phyloP scores from a whole-genome alignment of 768 basidiomycete genomes.

The Cyclocybe cylindracea region DNA sequence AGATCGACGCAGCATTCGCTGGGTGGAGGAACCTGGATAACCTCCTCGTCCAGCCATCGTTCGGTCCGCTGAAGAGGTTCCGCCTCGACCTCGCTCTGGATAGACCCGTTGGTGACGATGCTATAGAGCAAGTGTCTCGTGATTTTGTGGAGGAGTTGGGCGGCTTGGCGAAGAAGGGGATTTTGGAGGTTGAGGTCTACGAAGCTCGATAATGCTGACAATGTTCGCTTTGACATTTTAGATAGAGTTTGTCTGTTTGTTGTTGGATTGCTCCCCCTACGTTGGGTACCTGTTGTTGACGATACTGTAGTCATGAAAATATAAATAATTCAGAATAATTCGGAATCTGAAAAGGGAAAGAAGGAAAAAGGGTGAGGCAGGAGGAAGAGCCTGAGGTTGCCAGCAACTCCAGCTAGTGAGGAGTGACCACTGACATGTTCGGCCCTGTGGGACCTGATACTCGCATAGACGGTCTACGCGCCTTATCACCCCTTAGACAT shows the following conservation, averaged over 20 bases:
- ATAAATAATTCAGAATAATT: no score
- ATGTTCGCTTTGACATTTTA: background rate
- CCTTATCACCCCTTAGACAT: no score
- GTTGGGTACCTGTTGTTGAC: no score
- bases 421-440: no score
- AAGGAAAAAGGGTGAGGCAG: slow-evolving; percentile 18
- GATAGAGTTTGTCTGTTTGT: no score
- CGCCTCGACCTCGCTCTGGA: slow-evolving; percentile 21
- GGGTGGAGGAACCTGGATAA: slow-evolving; percentile 25
- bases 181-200: slow-evolving; percentile 20
- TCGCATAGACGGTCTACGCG: no score
- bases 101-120: slow-evolving; percentile 17
- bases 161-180: slow-evolving; percentile 12
- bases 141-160: slow-evolving; percentile 19
- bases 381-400: slow-evolving; percentile 24
- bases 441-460: no score
- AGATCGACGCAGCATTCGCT: slow-evolving; percentile 15
- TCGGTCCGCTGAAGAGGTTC: slow-evolving; percentile 17
- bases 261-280: no score
- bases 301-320: no score
- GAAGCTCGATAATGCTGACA: slow-evolving; percentile 8
- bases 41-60: slow-evolving; percentile 20
- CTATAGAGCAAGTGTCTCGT: slow-evolving; percentile 10
- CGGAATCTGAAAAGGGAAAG: background rate
- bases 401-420: no score